Evolutionary conservation across 176 grass and related monocot genomes (phyloP), one percentile per base, ranked within the genome.

Genomic region (Hsuehochloa calcarea): DNA sequence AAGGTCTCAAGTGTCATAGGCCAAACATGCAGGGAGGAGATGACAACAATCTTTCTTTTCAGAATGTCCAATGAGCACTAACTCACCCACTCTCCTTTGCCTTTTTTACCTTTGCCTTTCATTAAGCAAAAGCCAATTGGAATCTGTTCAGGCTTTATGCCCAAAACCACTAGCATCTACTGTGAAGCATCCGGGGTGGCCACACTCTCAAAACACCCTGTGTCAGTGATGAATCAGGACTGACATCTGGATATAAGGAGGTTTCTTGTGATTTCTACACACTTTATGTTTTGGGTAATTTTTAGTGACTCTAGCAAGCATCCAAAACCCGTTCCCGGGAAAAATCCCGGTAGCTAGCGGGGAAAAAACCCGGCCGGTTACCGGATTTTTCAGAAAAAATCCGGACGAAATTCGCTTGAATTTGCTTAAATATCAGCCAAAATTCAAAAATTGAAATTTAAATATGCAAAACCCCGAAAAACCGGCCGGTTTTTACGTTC

Each of bases 81-180:
- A 60, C 60, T 27, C 40, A 3, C 46, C 40, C 55, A n/a, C n/a
- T n/a, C n/a, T n/a, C n/a, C n/a, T n/a, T n/a, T n/a, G n/a, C n/a
- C n/a, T 66, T 5, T 43, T 81, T 76, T 77, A 51, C 41, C 74
- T 91, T 91, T 87, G 13, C 70, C 68, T 84, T 91, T 68, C 34
- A 87, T 75, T 87, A 91, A 44, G 35, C 74, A 58, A 92, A 92
- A 89, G 74, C 72, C 17, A 90, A 82, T 61, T 88, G 94, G 92
- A 92, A 94, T 92, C 90, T 84, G 68, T 65, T 68, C 56, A 88
- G 87, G 79, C 92, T 97, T 97, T 94, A 92, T 97, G 75, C 87
- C 56, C 68, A 22, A 90, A 88, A 94, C 72, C 94, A 97, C 89
- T 86, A 97, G 89, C 85, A 92, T 84, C 87, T 90, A 81, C 56